Percentiles rank a stretch among this genome's conserved stretches.
phyloP scores from a whole-genome alignment of 2,329 filamentous ascomycete genomes.

The Microascus cirrosus region DNA sequence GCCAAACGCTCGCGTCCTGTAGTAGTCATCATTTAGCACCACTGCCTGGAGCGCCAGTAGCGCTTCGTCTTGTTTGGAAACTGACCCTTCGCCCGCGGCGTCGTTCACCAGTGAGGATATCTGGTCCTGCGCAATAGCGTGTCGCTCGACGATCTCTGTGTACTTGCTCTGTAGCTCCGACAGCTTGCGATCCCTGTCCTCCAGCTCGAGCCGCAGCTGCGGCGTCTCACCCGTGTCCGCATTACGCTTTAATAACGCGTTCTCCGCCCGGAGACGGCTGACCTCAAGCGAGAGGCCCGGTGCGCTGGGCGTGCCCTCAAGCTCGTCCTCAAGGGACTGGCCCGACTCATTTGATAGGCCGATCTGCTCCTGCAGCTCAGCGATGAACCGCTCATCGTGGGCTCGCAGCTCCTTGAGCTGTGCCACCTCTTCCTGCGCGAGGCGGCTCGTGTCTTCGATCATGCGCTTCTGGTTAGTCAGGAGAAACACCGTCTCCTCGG shows the following conservation, averaged over 20 bases:
- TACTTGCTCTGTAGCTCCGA: slow-evolving; percentile 42
- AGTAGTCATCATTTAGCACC: slow-evolving; percentile 32
- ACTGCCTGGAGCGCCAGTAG: slow-evolving; percentile 10
- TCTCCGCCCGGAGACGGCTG: slow-evolving; percentile 50
- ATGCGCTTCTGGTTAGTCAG: slow-evolving; percentile 29
- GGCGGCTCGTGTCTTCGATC: slow-evolving; percentile 31
- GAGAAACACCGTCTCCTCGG: slow-evolving; percentile 11
- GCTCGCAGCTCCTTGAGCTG: slow-evolving; percentile 33
- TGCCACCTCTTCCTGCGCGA: slow-evolving; percentile 33
- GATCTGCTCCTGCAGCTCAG: slow-evolving; percentile 47
- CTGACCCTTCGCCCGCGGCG: slow-evolving; percentile 45
- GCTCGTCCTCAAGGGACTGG: slow-evolving; percentile 48
- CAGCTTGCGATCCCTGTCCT: slow-evolving; percentile 37
- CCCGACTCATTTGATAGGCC: slow-evolving; percentile 14
- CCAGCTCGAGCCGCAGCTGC: slow-evolving; percentile 42
- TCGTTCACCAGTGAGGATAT: slow-evolving; percentile 41
- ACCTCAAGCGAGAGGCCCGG: slow-evolving; percentile 35
- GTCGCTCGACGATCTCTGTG: slow-evolving; percentile 47
- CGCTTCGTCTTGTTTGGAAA: slow-evolving; percentile 12
- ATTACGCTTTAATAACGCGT: slow-evolving; percentile 43
- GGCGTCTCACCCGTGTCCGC: slow-evolving; percentile 42
- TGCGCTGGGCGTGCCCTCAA: slow-evolving; percentile 17
- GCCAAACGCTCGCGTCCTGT: slow-evolving; percentile 41
- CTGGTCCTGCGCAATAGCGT: slow-evolving; percentile 45
- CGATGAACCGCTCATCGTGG: slow-evolving; percentile 41